Conservation (phyloP, 352 stramenopile species). For the Globisporangium recalcitrans region DNA sequence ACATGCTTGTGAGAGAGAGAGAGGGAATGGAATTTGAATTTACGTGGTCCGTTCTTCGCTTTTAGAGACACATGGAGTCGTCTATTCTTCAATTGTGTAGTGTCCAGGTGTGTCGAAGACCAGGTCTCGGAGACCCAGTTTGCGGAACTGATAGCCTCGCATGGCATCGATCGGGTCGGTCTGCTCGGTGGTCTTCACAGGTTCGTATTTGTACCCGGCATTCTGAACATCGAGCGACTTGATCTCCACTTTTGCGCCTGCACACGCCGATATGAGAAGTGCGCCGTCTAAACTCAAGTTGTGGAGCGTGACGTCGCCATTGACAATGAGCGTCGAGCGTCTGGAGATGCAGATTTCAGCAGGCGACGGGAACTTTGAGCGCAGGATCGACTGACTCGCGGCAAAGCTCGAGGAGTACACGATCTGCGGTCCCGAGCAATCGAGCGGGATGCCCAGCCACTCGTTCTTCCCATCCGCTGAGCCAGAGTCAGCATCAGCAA, state of each 20-base stretch:
- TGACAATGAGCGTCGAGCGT: constrained; percentile 52
- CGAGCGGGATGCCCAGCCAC: constrained; percentile 52
- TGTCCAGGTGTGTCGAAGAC: constrained; percentile 37
- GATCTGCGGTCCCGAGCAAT: constrained; percentile 38
- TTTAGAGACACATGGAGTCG: background rate
- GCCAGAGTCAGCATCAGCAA: background rate
- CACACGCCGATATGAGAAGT: constrained; percentile 36
- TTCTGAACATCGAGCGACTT: constrained; percentile 39
- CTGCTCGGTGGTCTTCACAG: constrained; percentile 11
- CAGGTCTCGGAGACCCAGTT: constrained; percentile 35
- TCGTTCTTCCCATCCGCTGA: constrained; percentile 17
- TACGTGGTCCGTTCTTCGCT: background rate
- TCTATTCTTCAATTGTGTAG: constrained; percentile 43
- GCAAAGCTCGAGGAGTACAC: constrained; percentile 39
- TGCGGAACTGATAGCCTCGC: constrained; percentile 49
- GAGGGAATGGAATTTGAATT: background rate
- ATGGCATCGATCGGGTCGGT: constrained; percentile 41
- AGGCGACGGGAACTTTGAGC: constrained; percentile 27
- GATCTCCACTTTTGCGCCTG: constrained; percentile 41
- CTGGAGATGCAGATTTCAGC: constrained; percentile 28
- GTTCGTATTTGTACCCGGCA: constrained; percentile 40
- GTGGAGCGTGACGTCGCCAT: constrained; percentile 43
- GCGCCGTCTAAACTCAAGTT: constrained; percentile 44
- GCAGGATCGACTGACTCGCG: constrained; percentile 25
- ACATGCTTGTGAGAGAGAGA: background rate